Evolutionary conservation across 176 grass and related monocot species (phyloP), one percentile per base, ranked within the genome.

Genomic region (bread wheat (Triticum aestivum)): DNA sequence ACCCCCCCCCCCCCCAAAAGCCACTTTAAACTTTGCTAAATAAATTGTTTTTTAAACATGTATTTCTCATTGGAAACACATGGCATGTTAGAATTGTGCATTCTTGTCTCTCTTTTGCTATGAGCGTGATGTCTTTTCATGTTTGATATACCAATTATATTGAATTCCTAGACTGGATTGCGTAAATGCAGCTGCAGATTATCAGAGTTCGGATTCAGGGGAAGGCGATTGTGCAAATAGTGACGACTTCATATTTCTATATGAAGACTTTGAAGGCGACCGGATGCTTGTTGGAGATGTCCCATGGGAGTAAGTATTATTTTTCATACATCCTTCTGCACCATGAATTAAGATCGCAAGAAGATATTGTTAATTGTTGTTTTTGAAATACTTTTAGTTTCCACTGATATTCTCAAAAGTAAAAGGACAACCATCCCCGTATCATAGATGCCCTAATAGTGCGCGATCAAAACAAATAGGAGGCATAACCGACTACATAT

Each of bases 211-310:
- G 30, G 69, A 39, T 42, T 45, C 4, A 0, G 12, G 66, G 49
- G 83, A 87, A 77, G 74, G 91, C 64, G 71, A 77, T 3, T 11
- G 37, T 65, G 49, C 33, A 11, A 77, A 39, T 27, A 65, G n/a
- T 67, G 61, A 88, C 2, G 80, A 89, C 4, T 89, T 92, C 79
- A 76, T 98, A 86, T 89, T 98, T 64, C 78, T 96, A 1, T 98
- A 98, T 45, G 96, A 98, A 86, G 96, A 98, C 56, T 90, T 91
- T 67, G 96, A 95, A 80, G 96, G 91, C 4, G 93, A 98, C 74
- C 87, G 84, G 20, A 95, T 98, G 86, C 90, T 98, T 66, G 90
- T 94, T 68, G 96, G 96, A n/a, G 93, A 95, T 79, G 92, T 98
- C 35, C 96, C 96, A 73, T 98, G 96, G 96, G 82, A 95, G 93